Evolutionary conservation across 495 filamentous ascomycete genomes (phyloP).

Genomic region (Polyplosphaeria fusca): DNA sequence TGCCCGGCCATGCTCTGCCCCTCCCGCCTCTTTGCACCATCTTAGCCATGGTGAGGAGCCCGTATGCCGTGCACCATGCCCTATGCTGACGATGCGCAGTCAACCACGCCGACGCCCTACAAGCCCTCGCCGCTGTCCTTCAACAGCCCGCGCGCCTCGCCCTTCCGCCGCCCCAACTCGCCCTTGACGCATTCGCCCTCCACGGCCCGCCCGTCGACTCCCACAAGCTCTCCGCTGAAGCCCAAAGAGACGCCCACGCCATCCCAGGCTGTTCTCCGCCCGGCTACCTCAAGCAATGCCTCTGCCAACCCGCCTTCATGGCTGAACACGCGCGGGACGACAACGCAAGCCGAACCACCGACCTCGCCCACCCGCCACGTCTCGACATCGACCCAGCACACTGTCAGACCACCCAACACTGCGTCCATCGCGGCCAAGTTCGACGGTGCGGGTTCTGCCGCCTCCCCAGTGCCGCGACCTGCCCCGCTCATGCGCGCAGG

Average conservation of each 20-base stretch:
- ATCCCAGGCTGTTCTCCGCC: slow-evolving; percentile 42
- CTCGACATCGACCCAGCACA: slow-evolving; percentile 21
- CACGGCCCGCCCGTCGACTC: slow-evolving; percentile 33
- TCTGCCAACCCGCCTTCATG: slow-evolving; percentile 29
- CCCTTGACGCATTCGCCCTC: slow-evolving; percentile 32
- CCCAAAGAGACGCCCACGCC: slow-evolving; percentile 44
- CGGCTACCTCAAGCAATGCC: slow-evolving; percentile 24
- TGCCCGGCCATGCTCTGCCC: not conserved
- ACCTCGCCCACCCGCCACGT: slow-evolving; percentile 31
- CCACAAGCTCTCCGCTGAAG: slow-evolving; percentile 34
- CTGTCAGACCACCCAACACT: slow-evolving; percentile 15
- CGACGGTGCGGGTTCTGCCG: slow-evolving; percentile 5
- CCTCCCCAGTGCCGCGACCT: not conserved
- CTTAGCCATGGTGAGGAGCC: not conserved
- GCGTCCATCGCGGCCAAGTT: slow-evolving; percentile 19
- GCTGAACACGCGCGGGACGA: slow-evolving; percentile 32
- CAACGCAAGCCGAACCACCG: slow-evolving; percentile 24
- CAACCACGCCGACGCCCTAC: slow-evolving; percentile 33
- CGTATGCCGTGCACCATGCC: not conserved
- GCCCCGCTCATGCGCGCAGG: slow-evolving; percentile 7
- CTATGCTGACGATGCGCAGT: slow-evolving; percentile 11
- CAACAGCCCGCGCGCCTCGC: slow-evolving; percentile 39
- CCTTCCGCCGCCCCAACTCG: slow-evolving; percentile 37
- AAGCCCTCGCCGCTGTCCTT: slow-evolving; percentile 40
- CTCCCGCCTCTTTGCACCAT: not conserved